Base-by-base conservation (phyloP, 352 stramenopile genomes). In the Globisporangium carolinianum region DNA sequence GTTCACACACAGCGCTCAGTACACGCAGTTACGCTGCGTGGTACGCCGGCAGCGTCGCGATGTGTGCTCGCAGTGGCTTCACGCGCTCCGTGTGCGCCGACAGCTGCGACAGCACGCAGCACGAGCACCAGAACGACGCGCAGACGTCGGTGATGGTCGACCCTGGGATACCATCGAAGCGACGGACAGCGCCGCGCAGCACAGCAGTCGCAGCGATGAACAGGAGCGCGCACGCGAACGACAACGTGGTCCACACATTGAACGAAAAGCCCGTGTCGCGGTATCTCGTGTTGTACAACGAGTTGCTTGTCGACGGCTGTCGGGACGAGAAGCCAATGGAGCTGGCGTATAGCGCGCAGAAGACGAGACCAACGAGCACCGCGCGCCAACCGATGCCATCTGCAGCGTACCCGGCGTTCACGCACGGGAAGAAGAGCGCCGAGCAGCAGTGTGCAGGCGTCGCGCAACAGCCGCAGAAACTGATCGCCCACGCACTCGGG, bases 91-190 rank as follows among this genome's bases (percentile, higher is more conserved):
- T 54, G 39, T 73, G 66, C 11, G 62, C 50, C n/a, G 66, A 52
- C 59, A 73, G 50, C 45, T 73, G 67, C 9, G 60, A 62, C 9
- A 68, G 47, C 45, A 57, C 56, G 47, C 66, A 73, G 53, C 59
- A 68, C 24, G 46, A 57, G 53, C 66, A 73, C 18, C 51, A 71
- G 38, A 60, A 47, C 41, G 50, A 52, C 6, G n/a, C 39, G 43
- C 50, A 61, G 51, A 18, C 53, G 50, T 72, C 65, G 47, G 35
- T 41, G 48, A 58, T 37, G 15, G 36, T 41, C 1, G 35, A 58
- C 24, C 65, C 61, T 1, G 36, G 50, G 57, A 72, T 62, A 8
- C 17, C 6, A 43, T 60, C 57, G 14, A 59, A 53, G 12, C 8
- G 12, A 1, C 49, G 49, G 12, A 43, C 11, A 15, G 49, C 32